Percentiles rank a stretch among this genome's conserved stretches.
phyloP scores from a whole-genome alignment of 345 rosid species.

The Populus alba region DNA sequence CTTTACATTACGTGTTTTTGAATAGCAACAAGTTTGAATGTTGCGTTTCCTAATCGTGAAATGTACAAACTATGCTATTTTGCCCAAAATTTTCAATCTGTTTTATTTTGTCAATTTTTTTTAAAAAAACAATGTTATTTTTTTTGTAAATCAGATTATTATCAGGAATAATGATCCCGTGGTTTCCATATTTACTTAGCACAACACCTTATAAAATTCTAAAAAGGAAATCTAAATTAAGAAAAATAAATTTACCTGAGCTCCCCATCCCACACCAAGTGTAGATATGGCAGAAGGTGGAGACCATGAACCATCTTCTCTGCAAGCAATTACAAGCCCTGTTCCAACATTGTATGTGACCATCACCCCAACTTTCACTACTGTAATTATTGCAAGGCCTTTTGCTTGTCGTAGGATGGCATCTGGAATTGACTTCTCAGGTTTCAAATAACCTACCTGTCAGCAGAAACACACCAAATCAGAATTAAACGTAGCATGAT shows the following conservation, averaged over 20 bases:
- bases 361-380: constrained; percentile 82
- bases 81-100: too few relatives aligned
- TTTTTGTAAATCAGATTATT: not conserved
- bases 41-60: too few relatives aligned
- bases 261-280: constrained; percentile 96
- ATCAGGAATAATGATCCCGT: not conserved
- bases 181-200: not conserved
- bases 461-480: constrained; percentile 15
- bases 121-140: too few relatives aligned
- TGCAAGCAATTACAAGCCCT: constrained; percentile 78
- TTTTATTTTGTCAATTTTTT: too few relatives aligned
- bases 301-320: constrained; percentile 96
- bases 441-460: constrained; percentile 71
- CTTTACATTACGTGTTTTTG: too few relatives aligned
- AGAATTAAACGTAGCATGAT: constrained; percentile 8
- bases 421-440: constrained; percentile 89
- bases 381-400: constrained; percentile 87
- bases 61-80: too few relatives aligned
- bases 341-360: constrained; percentile 92
- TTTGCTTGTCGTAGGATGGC: constrained; percentile 69
- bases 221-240: not conserved
- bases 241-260: constrained; percentile 55
- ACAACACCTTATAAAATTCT: not conserved
- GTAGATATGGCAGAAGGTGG: constrained; percentile 95
- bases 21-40: too few relatives aligned